Percentiles rank a stretch among this genome's conserved stretches.
phyloP scores from a whole-genome alignment of 441 rosid genomes.

The Populus hybrid region DNA sequence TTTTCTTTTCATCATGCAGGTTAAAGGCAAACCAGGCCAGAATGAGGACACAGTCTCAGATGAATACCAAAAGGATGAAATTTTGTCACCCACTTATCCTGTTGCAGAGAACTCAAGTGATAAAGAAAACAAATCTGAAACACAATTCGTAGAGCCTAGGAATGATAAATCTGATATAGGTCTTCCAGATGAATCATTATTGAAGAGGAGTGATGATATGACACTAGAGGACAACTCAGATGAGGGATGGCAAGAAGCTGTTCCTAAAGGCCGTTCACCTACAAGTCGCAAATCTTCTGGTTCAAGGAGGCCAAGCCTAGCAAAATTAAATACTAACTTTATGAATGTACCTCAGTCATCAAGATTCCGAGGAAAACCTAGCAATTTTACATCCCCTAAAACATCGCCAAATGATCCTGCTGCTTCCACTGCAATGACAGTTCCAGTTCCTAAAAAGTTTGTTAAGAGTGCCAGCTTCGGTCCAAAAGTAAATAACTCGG shows the following conservation, averaged over 20 bases:
- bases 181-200: conserved; percentile 36
- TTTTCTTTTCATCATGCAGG: conserved; percentile 41
- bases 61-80: conserved; percentile 67
- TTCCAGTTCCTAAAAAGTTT: conserved; percentile 51
- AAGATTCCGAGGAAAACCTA: conserved; percentile 63
- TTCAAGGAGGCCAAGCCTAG: conserved; percentile 79
- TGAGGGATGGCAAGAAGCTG: conserved; percentile 84
- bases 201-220: conserved; percentile 21
- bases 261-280: conserved; percentile 62
- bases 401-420: conserved; percentile 48
- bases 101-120: conserved; percentile 34
- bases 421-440: conserved; percentile 43
- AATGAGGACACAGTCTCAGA: conserved; percentile 39
- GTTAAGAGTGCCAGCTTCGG: conserved; percentile 76
- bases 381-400: conserved; percentile 53
- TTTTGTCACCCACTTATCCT: conserved; percentile 36
- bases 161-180: conserved; percentile 48
- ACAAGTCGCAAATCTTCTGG: conserved; percentile 62
- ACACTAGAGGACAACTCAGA: conserved; percentile 32
- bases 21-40: conserved; percentile 58
- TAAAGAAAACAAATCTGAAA: conserved; percentile 48
- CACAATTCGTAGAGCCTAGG: conserved; percentile 42
- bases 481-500: conserved; percentile 48
- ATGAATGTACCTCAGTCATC: conserved; percentile 65
- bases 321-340: conserved; percentile 89